Percentiles rank a stretch among this genome's conserved stretches.
phyloP scores from a whole-genome alignment of 2,329 filamentous ascomycete species.

The Talaromyces islandicus region DNA sequence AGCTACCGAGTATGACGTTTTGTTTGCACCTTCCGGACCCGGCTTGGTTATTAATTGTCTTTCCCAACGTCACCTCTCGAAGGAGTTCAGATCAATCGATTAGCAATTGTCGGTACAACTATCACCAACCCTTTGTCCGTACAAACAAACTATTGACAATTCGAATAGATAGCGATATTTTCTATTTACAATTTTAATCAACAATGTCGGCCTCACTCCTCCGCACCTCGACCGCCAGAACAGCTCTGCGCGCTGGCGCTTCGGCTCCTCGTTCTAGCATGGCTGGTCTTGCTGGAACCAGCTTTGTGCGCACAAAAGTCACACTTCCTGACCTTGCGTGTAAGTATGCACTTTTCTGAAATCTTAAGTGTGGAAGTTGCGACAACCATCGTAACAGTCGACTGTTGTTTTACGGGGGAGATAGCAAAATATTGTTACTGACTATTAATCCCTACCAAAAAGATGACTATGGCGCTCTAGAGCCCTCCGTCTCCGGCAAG shows the following conservation, averaged over 20 bases:
- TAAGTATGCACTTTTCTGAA: constrained; percentile 37
- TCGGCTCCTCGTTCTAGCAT: constrained; percentile 46
- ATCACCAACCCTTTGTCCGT: background rate
- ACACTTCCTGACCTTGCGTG: constrained; percentile 85
- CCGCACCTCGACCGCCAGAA: constrained; percentile 63
- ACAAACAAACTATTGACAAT: background rate
- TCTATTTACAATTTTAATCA: background rate
- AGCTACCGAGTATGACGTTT: constrained; percentile 1
- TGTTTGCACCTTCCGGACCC: background rate
- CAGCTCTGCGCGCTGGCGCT: constrained; percentile 63
- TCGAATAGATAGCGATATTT: background rate
- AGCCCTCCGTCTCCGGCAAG: constrained; percentile 73
- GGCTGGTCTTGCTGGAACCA: constrained; percentile 63
- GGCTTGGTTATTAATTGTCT: background rate
- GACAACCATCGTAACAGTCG: background rate
- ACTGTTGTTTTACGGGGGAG: background rate
- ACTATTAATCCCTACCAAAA: background rate
- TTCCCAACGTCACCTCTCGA: background rate
- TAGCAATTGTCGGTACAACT: background rate
- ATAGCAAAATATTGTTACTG: background rate
- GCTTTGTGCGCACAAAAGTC: constrained; percentile 79
- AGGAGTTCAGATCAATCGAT: background rate
- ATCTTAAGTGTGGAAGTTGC: background rate
- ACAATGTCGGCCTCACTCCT: constrained; percentile 71
- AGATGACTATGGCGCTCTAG: constrained; percentile 97